Conservation (phyloP, 257 asterid genomes). For the Solanum peruvianum region DNA sequence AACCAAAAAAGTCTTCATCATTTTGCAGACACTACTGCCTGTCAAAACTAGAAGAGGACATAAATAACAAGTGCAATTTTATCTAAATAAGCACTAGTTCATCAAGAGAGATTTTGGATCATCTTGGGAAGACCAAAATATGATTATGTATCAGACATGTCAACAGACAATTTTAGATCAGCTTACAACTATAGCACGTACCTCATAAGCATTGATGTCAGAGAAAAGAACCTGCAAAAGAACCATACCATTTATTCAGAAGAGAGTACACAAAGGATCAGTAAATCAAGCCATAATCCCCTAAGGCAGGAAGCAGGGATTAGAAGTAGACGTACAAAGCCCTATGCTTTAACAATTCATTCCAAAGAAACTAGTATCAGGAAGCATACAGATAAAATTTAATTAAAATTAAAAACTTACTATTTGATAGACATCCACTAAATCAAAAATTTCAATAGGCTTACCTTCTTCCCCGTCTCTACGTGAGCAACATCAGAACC, state of each 20-base stretch:
- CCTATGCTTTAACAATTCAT: neutral
- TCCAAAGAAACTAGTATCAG: neutral
- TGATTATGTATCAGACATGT: neutral
- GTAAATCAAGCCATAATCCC: neutral
- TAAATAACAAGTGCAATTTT: neutral
- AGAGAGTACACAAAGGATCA: neutral
- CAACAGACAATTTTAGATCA: neutral
- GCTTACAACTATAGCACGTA: slow-evolving; percentile 7
- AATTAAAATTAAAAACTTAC: neutral
- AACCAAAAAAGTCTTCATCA: neutral
- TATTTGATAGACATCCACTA: neutral
- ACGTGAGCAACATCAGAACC: slow-evolving; percentile 63
- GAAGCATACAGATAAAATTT: neutral
- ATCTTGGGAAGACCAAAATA: neutral
- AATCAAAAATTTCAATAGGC: neutral
- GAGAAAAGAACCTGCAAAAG: slow-evolving; percentile 82
- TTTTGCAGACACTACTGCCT: neutral
- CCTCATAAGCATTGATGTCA: slow-evolving; percentile 77
- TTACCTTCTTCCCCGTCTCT: slow-evolving; percentile 70
- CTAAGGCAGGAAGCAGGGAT: neutral
- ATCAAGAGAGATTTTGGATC: neutral
- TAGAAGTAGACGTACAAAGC: neutral
- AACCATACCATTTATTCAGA: neutral
- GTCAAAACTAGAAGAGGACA: neutral
- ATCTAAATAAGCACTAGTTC: neutral